Evolutionary conservation across 2,329 filamentous ascomycete species (phyloP).

Genomic region (Cercospora canescens): DNA sequence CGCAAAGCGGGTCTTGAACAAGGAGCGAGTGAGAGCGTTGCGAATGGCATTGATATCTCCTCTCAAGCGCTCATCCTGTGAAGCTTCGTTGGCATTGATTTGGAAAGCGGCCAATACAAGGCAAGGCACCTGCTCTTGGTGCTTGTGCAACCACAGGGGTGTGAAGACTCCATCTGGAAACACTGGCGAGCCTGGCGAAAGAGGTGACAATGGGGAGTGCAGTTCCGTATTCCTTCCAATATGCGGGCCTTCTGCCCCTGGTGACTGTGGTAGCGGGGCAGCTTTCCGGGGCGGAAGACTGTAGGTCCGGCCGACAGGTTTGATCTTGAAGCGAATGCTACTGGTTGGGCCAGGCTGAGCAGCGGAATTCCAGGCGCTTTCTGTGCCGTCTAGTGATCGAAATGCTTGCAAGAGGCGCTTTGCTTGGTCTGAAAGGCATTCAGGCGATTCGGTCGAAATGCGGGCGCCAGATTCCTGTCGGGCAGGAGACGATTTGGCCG

Average conservation of each 20-base stretch:
- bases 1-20: slow-evolving; percentile 75
- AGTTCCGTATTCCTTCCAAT: slow-evolving; percentile 51
- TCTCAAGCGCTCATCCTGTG: slow-evolving; percentile 87
- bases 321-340: slow-evolving; percentile 31
- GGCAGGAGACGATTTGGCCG: not conserved
- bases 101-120: slow-evolving; percentile 79
- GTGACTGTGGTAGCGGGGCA: slow-evolving; percentile 56
- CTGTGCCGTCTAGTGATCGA: slow-evolving; percentile 47
- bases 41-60: slow-evolving; percentile 80
- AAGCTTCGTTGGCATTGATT: slow-evolving; percentile 69
- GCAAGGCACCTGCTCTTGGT: slow-evolving; percentile 80
- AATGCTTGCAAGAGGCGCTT: slow-evolving; percentile 58
- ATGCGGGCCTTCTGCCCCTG: slow-evolving; percentile 37
- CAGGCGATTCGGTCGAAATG: slow-evolving; percentile 26
- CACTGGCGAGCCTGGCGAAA: slow-evolving; percentile 77
- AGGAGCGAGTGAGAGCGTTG: slow-evolving; percentile 65
- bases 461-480: slow-evolving; percentile 32
- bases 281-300: slow-evolving; percentile 64
- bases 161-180: slow-evolving; percentile 91
- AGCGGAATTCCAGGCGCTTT: slow-evolving; percentile 30
- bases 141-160: slow-evolving; percentile 81
- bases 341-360: slow-evolving; percentile 29
- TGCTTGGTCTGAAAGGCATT: slow-evolving; percentile 41
- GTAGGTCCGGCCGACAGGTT: slow-evolving; percentile 68
- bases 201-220: slow-evolving; percentile 88